These are phyloP conservation scores for Sclerotinia sclerotiorum DNA, from an alignment of 2,329 filamentous ascomycete genomes.

Conservation along the genomic window DNA sequence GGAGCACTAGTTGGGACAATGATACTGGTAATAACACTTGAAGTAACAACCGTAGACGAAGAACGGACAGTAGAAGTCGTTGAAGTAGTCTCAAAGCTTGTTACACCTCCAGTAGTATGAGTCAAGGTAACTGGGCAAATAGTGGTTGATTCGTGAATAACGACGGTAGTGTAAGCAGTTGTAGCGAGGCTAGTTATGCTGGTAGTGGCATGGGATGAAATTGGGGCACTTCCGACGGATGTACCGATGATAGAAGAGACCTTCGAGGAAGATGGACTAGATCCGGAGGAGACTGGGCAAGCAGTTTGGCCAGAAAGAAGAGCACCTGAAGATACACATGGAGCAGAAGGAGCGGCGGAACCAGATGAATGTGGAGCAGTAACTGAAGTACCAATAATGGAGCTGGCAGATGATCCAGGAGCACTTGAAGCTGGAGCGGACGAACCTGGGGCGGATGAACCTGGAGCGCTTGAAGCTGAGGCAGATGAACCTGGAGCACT, in stretches of 20 bases:
- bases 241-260: conserved; percentile 2
- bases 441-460: no score
- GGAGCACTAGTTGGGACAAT: not conserved
- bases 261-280: not conserved
- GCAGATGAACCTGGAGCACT: no score
- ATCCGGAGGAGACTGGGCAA: not conserved
- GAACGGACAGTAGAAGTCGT: conserved; percentile 40
- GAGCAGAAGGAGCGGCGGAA: not conserved
- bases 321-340: not conserved
- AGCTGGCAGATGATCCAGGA: no score
- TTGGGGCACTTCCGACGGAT: conserved; percentile 1
- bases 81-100: conserved; percentile 20
- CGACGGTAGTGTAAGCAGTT: conserved; percentile 31
- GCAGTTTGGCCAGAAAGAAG: not conserved
- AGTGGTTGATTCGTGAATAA: conserved; percentile 34
- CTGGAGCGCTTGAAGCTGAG: no score
- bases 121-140: conserved; percentile 37
- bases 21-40: conserved; percentile 12
- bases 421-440: no score
- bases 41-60: conserved; percentile 38
- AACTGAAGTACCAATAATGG: no score
- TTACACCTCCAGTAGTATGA: not conserved
- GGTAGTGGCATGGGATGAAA: not conserved
- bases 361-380: not conserved
- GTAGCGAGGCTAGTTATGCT: not conserved